Conservation (phyloP, 345 rosid genomes). For the Eucalyptus grandis region DNA sequence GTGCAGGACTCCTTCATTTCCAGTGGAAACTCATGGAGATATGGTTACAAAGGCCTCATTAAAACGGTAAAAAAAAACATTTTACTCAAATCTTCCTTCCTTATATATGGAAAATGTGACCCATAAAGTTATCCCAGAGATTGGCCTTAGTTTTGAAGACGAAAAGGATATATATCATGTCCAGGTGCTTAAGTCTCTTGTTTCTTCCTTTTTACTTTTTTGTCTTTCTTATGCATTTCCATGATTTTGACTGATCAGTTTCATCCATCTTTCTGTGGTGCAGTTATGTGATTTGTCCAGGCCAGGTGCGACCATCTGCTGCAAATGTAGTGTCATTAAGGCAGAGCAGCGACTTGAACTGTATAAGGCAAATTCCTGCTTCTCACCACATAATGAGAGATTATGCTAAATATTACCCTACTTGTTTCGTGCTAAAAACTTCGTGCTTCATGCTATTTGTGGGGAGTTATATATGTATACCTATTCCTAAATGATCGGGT, state of each 20-base stretch:
- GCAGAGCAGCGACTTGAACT: slow-evolving; percentile 39
- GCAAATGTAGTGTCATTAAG: slow-evolving; percentile 32
- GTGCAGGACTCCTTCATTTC: slow-evolving; percentile 10
- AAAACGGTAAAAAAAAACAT: slow-evolving; percentile 7
- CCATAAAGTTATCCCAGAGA: slow-evolving; percentile 16
- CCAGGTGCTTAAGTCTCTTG: slow-evolving; percentile 21
- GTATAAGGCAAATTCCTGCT: slow-evolving; percentile 25
- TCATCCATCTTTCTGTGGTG: neutral
- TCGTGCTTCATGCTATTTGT: neutral
- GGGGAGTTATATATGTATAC: neutral
- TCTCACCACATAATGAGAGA: neutral
- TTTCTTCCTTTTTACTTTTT: neutral
- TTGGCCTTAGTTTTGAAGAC: slow-evolving; percentile 15
- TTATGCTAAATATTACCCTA: neutral
- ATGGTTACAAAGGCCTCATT: slow-evolving; percentile 8
- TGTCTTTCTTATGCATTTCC: neutral
- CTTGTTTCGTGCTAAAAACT: neutral
- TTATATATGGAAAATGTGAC: slow-evolving; percentile 17
- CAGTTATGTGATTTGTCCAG: neutral
- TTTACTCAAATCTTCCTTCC: slow-evolving; percentile 33
- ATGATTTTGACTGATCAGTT: neutral
- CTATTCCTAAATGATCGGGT: neutral
- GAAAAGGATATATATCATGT: slow-evolving; percentile 44
- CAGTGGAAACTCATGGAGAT: neutral
- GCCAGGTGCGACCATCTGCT: slow-evolving; percentile 5